A percentile compares a stretch with the other conserved stretches of the same genome.
Conservation (phyloP, 495 filamentous ascomycete species). For the Aspergillus mulundensis region DNA sequence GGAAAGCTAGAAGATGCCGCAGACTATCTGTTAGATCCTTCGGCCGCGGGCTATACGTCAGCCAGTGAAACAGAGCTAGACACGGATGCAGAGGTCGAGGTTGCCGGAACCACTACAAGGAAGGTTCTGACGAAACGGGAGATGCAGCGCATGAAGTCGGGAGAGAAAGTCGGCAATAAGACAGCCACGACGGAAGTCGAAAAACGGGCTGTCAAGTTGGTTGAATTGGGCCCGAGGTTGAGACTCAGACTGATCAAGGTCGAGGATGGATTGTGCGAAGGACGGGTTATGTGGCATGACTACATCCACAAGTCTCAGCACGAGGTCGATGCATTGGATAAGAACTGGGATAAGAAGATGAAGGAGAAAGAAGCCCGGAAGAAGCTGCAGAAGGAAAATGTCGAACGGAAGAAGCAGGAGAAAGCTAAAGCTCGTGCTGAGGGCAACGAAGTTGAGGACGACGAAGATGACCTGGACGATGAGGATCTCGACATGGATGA, state of each 20-base stretch:
- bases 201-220: constrained; percentile 82
- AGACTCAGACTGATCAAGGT: constrained; percentile 88
- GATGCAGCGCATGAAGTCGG: constrained; percentile 49
- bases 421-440: constrained; percentile 46
- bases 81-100: constrained; percentile 93
- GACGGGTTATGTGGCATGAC: constrained; percentile 97
- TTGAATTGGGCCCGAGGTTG: constrained; percentile 90
- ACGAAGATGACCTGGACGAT: constrained; percentile 41
- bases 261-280: constrained; percentile 87
- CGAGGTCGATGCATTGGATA: constrained; percentile 72
- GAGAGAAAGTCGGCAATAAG: constrained; percentile 36
- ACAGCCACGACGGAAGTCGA: constrained; percentile 50
- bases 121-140: constrained; percentile 65
- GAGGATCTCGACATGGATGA: constrained; percentile 54
- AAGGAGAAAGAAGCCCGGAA: constrained; percentile 78
- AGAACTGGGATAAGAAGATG: constrained; percentile 70
- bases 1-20: constrained; percentile 89
- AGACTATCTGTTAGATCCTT: constrained; percentile 84
- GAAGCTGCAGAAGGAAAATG: constrained; percentile 78
- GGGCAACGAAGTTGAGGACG: constrained; percentile 42
- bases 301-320: constrained; percentile 76
- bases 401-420: constrained; percentile 73
- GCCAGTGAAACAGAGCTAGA: constrained; percentile 90
- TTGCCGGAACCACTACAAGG: constrained; percentile 68
- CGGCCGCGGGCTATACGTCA: constrained; percentile 85